phyloP scores from a whole-genome alignment of 108 stramenopile species.

The Fragilaria crotonensis region DNA sequence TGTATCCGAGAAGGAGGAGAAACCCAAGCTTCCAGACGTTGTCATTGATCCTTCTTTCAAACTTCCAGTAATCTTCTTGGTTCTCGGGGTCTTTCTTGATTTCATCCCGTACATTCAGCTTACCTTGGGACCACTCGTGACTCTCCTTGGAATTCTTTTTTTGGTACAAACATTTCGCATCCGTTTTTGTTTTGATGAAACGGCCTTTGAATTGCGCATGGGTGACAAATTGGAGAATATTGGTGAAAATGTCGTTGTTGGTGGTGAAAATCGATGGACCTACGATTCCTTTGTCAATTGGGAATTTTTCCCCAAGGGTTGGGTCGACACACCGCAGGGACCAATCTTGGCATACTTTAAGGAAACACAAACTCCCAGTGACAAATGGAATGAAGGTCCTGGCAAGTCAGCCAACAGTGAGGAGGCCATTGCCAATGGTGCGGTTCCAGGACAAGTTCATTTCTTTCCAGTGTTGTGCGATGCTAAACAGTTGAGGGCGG shows the following conservation, averaged over 20 bases:
- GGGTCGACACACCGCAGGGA: conserved; percentile 37
- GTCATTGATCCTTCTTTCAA: conserved; percentile 56
- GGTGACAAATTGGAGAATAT: conserved; percentile 15
- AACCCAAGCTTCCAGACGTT: conserved; percentile 8
- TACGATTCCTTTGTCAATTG: conserved; percentile 68
- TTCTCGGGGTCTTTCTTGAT: conserved; percentile 26
- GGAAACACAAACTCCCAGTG: conserved; percentile 63
- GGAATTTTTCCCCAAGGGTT: conserved; percentile 67
- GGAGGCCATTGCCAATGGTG: conserved; percentile 25
- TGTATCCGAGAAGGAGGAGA: background rate
- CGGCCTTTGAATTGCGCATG: conserved; percentile 32
- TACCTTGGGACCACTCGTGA: conserved; percentile 34
- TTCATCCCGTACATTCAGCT: conserved; percentile 25
- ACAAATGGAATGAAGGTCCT: conserved; percentile 54
- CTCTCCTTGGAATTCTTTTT: conserved; percentile 49
- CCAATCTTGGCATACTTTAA: conserved; percentile 83
- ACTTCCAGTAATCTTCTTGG: conserved; percentile 41
- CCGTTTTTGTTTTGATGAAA: conserved; percentile 57
- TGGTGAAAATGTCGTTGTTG: conserved; percentile 74
- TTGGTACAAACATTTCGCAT: conserved; percentile 57
- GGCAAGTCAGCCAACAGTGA: conserved; percentile 33
- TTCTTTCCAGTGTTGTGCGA: conserved; percentile 69
- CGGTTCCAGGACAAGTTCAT: conserved; percentile 43
- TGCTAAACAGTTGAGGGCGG: conserved; percentile 42
- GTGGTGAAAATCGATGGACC: conserved; percentile 64